Percentiles rank a stretch among this genome's conserved stretches.
Conservation (phyloP, 768 basidiomycete genomes). For the Suillus clintonianus region DNA sequence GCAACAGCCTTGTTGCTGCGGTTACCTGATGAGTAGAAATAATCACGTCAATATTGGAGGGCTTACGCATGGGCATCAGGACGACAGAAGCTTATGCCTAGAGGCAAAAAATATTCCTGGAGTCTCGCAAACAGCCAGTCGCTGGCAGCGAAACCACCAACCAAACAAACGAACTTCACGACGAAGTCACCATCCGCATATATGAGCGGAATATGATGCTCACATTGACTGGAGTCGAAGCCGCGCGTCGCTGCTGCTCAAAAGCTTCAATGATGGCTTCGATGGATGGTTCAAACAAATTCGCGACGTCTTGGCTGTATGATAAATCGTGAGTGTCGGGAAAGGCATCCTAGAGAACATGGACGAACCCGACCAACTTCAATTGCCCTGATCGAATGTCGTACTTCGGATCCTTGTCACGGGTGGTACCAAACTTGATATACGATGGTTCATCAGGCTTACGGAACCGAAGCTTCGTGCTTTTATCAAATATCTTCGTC, state of each 20-base stretch:
- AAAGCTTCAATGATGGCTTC: constrained; percentile 37
- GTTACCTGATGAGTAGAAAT: neutral
- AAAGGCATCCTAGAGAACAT: neutral
- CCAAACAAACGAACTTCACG: constrained; percentile 43
- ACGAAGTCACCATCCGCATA: neutral
- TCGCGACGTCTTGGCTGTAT: constrained; percentile 35
- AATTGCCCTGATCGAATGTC: constrained; percentile 41
- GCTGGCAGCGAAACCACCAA: constrained; percentile 53
- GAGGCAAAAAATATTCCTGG: constrained; percentile 34
- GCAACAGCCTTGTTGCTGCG: constrained; percentile 50
- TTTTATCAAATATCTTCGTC: constrained; percentile 35
- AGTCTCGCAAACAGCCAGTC: constrained; percentile 47
- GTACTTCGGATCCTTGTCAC: constrained; percentile 33
- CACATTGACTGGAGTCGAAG: constrained; percentile 27
- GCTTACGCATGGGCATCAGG: constrained; percentile 54
- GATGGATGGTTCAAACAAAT: constrained; percentile 46
- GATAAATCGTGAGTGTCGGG: neutral
- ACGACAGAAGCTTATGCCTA: constrained; percentile 42
- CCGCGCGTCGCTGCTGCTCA: constrained; percentile 24
- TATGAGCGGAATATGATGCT: constrained; percentile 4
- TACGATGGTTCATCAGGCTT: constrained; percentile 34
- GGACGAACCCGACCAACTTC: constrained; percentile 37
- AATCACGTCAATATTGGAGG: neutral
- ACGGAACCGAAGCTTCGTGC: constrained; percentile 42
- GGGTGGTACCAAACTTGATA: constrained; percentile 39